Percentiles rank a stretch among this genome's conserved stretches.
Evolutionary conservation across 2,329 filamentous ascomycete species (phyloP).

Genomic region (Pseudogymnoascus verrucosus): DNA sequence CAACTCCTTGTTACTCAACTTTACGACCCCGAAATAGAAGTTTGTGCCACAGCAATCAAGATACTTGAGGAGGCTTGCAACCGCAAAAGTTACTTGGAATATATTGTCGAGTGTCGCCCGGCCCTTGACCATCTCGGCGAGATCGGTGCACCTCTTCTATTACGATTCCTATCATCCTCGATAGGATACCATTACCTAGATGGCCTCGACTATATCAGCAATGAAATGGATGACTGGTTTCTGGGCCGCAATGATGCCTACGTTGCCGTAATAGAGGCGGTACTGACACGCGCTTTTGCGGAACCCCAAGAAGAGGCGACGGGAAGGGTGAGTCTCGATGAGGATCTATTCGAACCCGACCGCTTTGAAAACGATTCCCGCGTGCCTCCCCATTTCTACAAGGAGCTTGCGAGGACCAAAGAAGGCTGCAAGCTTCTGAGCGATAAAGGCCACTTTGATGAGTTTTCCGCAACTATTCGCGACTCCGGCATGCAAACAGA

Average conservation of each 20-base stretch:
- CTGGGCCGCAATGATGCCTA: constrained; percentile 95
- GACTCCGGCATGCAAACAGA: constrained; percentile 80
- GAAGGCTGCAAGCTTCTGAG: constrained; percentile 86
- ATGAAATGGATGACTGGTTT: constrained; percentile 99
- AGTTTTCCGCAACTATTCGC: constrained; percentile 81
- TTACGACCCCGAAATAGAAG: constrained; percentile 94
- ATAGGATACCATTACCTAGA: constrained; percentile 97
- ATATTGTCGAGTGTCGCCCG: constrained; percentile 91
- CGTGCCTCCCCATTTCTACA: constrained; percentile 96
- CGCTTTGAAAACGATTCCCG: constrained; percentile 38
- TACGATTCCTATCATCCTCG: constrained; percentile 90
- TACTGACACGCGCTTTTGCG: constrained; percentile 73
- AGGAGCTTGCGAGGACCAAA: constrained; percentile 83
- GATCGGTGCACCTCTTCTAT: constrained; percentile 84
- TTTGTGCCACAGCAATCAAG: constrained; percentile 92
- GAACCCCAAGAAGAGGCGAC: constrained; percentile 35
- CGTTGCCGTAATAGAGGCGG: constrained; percentile 90
- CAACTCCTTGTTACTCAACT: constrained; percentile 94
- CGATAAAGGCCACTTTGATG: constrained; percentile 92
- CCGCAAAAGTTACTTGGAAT: constrained; percentile 81
- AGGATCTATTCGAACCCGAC: constrained; percentile 29
- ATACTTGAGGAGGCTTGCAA: constrained; percentile 97
- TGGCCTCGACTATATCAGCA: constrained; percentile 95
- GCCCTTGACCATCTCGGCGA: constrained; percentile 92
- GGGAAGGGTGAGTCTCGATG: constrained; percentile 30